Percentiles rank a stretch among this genome's conserved stretches.
Conservation (phyloP, 345 rosid genomes). For the Tarenaya hassleriana region DNA sequence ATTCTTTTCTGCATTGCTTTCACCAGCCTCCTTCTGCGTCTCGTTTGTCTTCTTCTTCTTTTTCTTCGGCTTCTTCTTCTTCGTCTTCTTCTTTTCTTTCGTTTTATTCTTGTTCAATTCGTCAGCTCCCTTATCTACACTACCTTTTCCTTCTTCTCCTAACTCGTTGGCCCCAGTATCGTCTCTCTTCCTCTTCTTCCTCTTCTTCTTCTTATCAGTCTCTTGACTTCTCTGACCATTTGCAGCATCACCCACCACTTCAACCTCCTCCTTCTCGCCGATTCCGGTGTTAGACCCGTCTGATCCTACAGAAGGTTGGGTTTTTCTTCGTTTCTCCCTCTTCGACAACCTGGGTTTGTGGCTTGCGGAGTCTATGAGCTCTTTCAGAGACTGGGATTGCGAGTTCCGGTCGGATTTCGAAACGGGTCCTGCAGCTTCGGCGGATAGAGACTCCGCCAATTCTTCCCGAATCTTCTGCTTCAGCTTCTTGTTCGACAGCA, state of each 20-base stretch:
- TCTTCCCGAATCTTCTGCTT: slow-evolving; percentile 67
- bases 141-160: slow-evolving; percentile 20
- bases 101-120: slow-evolving; percentile 23
- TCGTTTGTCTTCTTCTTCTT: slow-evolving; percentile 22
- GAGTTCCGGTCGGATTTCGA: slow-evolving; percentile 20
- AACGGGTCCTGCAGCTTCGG: slow-evolving; percentile 20
- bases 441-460: slow-evolving; percentile 34
- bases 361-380: slow-evolving; percentile 46
- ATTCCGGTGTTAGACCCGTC: slow-evolving; percentile 12
- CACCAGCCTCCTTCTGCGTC: slow-evolving; percentile 27
- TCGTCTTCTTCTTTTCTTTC: slow-evolving; percentile 14
- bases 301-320: slow-evolving; percentile 24
- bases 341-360: slow-evolving; percentile 65
- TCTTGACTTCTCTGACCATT: slow-evolving; percentile 12
- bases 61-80: slow-evolving; percentile 31
- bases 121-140: slow-evolving; percentile 19
- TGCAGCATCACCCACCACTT: slow-evolving; percentile 5
- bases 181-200: slow-evolving; percentile 32
- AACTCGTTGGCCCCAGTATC: slow-evolving; percentile 16
- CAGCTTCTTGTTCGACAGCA: slow-evolving; percentile 85
- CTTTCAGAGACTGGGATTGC: slow-evolving; percentile 42
- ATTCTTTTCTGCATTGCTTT: slow-evolving; percentile 21
- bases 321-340: slow-evolving; percentile 62
- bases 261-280: slow-evolving; percentile 2
- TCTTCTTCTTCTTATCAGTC: slow-evolving; percentile 21